Conservation (phyloP, 768 basidiomycete genomes). For the Agrocybe praecox region DNA sequence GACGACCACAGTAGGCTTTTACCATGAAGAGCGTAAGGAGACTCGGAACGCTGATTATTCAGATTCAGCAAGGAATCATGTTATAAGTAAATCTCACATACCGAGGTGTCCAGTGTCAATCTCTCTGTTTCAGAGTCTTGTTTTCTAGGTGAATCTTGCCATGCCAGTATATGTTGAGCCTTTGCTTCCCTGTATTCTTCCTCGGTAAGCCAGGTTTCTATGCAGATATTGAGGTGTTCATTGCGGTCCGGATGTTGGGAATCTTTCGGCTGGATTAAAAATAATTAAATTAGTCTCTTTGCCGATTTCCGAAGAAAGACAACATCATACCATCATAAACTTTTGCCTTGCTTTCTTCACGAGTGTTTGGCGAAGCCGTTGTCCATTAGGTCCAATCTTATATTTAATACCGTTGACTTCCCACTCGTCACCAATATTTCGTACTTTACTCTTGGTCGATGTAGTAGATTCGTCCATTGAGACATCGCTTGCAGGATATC, state of each 20-base stretch:
- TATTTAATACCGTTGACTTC: slow-evolving; percentile 67
- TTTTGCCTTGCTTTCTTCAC: slow-evolving; percentile 72
- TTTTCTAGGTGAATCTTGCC: slow-evolving; percentile 59
- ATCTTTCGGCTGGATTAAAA: slow-evolving; percentile 61
- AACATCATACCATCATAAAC: slow-evolving; percentile 66
- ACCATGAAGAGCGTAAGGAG: slow-evolving; percentile 34
- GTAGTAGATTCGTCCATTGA: slow-evolving; percentile 49
- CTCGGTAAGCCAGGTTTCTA: slow-evolving; percentile 82
- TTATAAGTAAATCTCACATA: slow-evolving; percentile 24
- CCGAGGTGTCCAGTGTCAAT: slow-evolving; percentile 39
- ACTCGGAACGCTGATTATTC: slow-evolving; percentile 10
- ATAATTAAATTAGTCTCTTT: slow-evolving; percentile 5
- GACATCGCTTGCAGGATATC: slow-evolving; percentile 38
- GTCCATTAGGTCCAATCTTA: slow-evolving; percentile 73
- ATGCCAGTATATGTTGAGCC: slow-evolving; percentile 58
- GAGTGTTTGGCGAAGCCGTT: slow-evolving; percentile 67
- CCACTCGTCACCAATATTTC: slow-evolving; percentile 77
- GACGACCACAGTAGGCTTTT: slow-evolving; percentile 75
- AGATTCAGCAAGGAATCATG: slow-evolving; percentile 6
- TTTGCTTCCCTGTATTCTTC: slow-evolving; percentile 72
- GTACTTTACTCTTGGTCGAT: slow-evolving; percentile 56
- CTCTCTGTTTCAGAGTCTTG: slow-evolving; percentile 40
- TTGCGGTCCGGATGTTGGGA: slow-evolving; percentile 77
- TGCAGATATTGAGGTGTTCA: slow-evolving; percentile 67
- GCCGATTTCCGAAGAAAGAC: slow-evolving; percentile 3